A percentile compares a stretch with the other conserved stretches of the same genome.
phyloP scores from a whole-genome alignment of 2,329 filamentous ascomycete species.

The Fusarium lyarnte region DNA sequence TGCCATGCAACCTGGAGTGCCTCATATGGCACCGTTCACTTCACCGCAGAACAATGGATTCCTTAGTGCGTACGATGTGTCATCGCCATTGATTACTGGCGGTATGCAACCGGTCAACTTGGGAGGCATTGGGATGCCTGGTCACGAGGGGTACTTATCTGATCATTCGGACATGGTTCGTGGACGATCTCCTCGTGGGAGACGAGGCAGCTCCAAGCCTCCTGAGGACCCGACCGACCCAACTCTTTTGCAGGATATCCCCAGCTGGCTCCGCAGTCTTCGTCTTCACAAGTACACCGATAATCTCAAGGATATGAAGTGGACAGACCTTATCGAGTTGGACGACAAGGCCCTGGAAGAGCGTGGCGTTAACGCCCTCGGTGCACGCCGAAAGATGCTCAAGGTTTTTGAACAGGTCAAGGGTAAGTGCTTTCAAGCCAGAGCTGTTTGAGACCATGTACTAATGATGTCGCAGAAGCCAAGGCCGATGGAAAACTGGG shows the following conservation, averaged over 20 bases:
- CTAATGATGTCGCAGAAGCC: conserved; percentile 63
- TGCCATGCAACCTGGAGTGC: conserved; percentile 75
- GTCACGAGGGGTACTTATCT: conserved; percentile 87
- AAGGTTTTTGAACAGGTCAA: conserved; percentile 99
- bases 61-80: conserved; percentile 84
- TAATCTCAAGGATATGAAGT: conserved; percentile 96
- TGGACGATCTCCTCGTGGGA: conserved; percentile 89
- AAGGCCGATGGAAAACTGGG: conserved; percentile 77
- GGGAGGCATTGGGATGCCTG: conserved; percentile 74
- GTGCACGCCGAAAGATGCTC: conserved; percentile 95
- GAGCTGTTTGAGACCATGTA: neutral
- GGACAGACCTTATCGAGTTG: conserved; percentile 90
- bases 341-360: conserved; percentile 94
- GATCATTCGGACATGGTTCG: conserved; percentile 93
- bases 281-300: conserved; percentile 99
- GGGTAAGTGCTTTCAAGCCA: conserved; percentile 57
- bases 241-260: conserved; percentile 90
- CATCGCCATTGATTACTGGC: conserved; percentile 74
- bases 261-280: conserved; percentile 92
- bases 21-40: conserved; percentile 75
- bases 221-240: conserved; percentile 97
- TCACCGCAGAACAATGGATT: conserved; percentile 96
- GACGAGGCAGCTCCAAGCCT: conserved; percentile 94
- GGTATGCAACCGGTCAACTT: conserved; percentile 77
- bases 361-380: conserved; percentile 92